Base-by-base conservation (phyloP, 129 eudicot species). In the Flaveria ramosissima region DNA sequence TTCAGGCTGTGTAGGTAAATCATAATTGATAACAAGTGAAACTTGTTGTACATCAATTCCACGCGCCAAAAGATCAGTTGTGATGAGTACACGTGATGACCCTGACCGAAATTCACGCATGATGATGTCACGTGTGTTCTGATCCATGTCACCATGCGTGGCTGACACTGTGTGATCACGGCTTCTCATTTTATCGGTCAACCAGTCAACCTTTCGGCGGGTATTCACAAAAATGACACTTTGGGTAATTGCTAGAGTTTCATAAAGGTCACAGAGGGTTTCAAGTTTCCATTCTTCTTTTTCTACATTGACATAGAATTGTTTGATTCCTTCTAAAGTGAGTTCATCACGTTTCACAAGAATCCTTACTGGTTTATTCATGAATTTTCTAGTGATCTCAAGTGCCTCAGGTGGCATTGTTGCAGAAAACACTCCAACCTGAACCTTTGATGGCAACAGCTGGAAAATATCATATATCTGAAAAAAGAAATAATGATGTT, bases 81-180 rank as follows among this genome's bases (percentile, higher is more conserved):
- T 80, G 70, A 80, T 80, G n/a, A 80, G 74, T 43, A 80, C 84
- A 51, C 84, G 84, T 0, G 84, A 73, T 8, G 84, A 80, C 50
- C 84, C 84, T 0, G 84, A 80, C 20, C 84, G 84, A 11, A 83
- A 83, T 14, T 84, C 88, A 16, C 88, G 77, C 88, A 84, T 84
- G 76, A 84, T 84, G 43, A 84, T 79, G 71, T 83, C 86, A 51
- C 86, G 72, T 1, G 86, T 83, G 84, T 79, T 83, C 70, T 83
- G 86, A 73, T 84, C 85, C 88, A 84, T 84, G 82, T 84, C 88
- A 42, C 87, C 87, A 32, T 84, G 91, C n/a, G 94, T 89, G 17
- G 95, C 95, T 2, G 91, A 86, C 42, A 89, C 95, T 0, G 91
- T 89, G 72, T 80, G 88, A 47, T 85, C 85, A 19, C 85, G 78